phyloP scores from a whole-genome alignment of 202 grass and related monocot species.

The Digitaria exilis region DNA sequence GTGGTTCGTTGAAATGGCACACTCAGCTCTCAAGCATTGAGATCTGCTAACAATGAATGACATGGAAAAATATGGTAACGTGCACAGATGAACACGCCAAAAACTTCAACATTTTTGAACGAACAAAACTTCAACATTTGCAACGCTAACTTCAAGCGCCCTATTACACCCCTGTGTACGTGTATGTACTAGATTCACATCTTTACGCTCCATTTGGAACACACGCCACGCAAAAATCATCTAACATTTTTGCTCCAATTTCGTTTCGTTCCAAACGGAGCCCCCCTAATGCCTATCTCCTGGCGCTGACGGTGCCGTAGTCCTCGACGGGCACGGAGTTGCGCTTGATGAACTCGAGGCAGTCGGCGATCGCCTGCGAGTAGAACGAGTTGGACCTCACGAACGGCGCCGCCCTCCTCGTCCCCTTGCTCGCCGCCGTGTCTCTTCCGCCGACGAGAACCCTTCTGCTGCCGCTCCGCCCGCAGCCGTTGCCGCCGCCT shows the following conservation, averaged over 20 bases:
- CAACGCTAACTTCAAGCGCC: slow-evolving; percentile 13
- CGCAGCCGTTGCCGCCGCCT: slow-evolving; percentile 7
- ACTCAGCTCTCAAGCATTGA: neutral
- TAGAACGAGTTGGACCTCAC: slow-evolving; percentile 80
- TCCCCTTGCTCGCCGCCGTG: neutral
- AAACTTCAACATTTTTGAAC: neutral
- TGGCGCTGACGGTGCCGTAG: slow-evolving; percentile 28
- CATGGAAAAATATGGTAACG: neutral
- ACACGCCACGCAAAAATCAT: neutral
- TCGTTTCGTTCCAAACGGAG: neutral
- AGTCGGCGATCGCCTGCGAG: slow-evolving; percentile 78
- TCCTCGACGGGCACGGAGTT: slow-evolving; percentile 66
- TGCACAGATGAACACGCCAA: neutral
- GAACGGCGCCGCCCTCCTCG: slow-evolving; percentile 35
- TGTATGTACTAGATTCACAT: slow-evolving; percentile 7
- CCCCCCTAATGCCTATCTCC: neutral
- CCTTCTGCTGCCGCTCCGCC: slow-evolving; percentile 48
- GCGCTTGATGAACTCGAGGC: slow-evolving; percentile 87
- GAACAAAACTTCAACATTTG: slow-evolving; percentile 7
- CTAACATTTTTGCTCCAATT: neutral
- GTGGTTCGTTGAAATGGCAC: neutral
- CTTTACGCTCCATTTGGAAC: slow-evolving; percentile 3
- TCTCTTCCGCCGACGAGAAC: slow-evolving; percentile 19
- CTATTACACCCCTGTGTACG: slow-evolving; percentile 8
- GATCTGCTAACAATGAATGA: neutral